Percentiles rank a stretch among this genome's conserved stretches.
phyloP scores from a whole-genome alignment of 345 rosid genomes.

The Boechera retrofracta region DNA sequence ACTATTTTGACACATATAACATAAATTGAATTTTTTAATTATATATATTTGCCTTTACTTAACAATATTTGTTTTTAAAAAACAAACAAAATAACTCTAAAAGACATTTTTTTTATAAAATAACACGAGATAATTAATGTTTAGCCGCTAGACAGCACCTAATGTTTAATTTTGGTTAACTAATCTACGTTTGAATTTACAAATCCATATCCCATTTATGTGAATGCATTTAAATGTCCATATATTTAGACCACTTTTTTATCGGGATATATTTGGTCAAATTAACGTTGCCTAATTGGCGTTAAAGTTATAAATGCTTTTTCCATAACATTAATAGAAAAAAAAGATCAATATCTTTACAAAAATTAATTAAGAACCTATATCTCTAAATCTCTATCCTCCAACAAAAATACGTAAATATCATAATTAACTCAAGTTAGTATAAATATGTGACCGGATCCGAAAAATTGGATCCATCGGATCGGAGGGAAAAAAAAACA shows the following conservation, averaged over 20 bases:
- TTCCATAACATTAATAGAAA: neutral
- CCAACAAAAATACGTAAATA: neutral
- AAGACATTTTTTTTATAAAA: too few relatives aligned
- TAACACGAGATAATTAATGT: too few relatives aligned
- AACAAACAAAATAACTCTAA: too few relatives aligned
- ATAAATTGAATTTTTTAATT: too few relatives aligned
- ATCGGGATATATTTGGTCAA: neutral
- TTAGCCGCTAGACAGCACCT: too few relatives aligned
- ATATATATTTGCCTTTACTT: too few relatives aligned
- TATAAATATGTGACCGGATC: conserved; percentile 36
- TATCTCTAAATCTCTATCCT: neutral
- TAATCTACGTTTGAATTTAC: neutral
- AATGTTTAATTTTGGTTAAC: neutral
- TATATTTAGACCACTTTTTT: too few relatives aligned
- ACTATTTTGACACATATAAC: too few relatives aligned
- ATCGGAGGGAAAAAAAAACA: conserved; percentile 13
- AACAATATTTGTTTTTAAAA: too few relatives aligned
- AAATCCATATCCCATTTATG: neutral
- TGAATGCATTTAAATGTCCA: neutral
- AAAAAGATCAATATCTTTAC: neutral
- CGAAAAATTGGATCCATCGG: conserved; percentile 37
- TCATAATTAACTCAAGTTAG: neutral
- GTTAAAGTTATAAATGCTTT: neutral
- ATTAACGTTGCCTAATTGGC: neutral
- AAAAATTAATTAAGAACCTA: neutral